phyloP scores from a whole-genome alignment of 805 yeast genomes.

The Jamesozyma lodderae region DNA sequence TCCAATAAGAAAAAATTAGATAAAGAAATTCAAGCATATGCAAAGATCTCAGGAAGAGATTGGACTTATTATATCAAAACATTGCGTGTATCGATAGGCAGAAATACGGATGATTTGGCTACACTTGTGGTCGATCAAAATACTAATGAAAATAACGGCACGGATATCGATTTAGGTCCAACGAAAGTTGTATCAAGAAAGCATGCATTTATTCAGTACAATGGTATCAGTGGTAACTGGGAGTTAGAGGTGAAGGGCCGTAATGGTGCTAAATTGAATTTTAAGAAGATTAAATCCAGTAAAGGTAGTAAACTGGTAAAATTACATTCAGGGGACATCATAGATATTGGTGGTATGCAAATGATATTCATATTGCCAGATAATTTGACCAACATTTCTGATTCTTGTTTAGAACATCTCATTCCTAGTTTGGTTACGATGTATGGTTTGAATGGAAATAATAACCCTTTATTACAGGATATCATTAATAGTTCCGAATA shows the following conservation, averaged over 20 bases:
- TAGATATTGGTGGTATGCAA: constrained; percentile 94
- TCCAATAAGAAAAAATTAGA: constrained; percentile 57
- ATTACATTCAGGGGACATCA: constrained; percentile 71
- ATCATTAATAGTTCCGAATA: constrained; percentile 9
- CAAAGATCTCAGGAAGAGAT: constrained; percentile 82
- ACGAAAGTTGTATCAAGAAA: constrained; percentile 90
- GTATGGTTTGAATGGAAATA: constrained; percentile 18
- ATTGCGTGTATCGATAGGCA: constrained; percentile 66
- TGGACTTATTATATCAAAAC: constrained; percentile 92
- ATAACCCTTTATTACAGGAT: constrained; percentile 10
- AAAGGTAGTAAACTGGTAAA: constrained; percentile 39
- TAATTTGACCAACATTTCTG: constrained; percentile 57
- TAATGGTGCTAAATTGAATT: constrained; percentile 88
- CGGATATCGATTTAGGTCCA: constrained; percentile 83
- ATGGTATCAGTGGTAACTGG: constrained; percentile 68
- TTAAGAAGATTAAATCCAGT: constrained; percentile 38
- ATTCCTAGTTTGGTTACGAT: constrained; percentile 25
- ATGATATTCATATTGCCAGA: constrained; percentile 98
- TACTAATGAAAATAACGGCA: background rate
- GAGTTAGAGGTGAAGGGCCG: constrained; percentile 75
- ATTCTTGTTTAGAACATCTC: constrained; percentile 27
- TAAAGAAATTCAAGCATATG: constrained; percentile 88
- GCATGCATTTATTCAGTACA: constrained; percentile 79
- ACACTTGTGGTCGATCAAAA: background rate
- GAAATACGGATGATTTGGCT: constrained; percentile 46